Conservation (phyloP, 2,329 filamentous ascomycete genomes). For the Nemania serpens region DNA sequence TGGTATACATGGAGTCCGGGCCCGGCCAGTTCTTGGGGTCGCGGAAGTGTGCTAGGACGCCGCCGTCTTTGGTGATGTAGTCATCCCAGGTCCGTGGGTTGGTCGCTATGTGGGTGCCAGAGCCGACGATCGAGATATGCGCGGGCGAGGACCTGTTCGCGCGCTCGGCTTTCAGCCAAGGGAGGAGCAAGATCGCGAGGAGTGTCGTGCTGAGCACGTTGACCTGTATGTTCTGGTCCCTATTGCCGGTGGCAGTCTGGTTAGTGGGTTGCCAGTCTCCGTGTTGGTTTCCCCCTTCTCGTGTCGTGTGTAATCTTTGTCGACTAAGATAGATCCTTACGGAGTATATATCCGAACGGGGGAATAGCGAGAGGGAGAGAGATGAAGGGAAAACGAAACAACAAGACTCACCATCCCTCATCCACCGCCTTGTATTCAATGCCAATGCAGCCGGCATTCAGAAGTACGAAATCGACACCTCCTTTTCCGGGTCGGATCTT, state of each 20-base stretch:
- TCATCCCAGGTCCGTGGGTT: slow-evolving; percentile 31
- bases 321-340: background rate
- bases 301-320: background rate
- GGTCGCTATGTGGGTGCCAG: slow-evolving; percentile 27
- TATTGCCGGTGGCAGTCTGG: slow-evolving; percentile 32
- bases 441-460: slow-evolving; percentile 37
- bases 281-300: background rate
- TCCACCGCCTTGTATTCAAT: slow-evolving; percentile 30
- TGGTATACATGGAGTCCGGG: slow-evolving; percentile 31
- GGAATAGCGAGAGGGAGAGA: background rate
- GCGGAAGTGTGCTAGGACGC: slow-evolving; percentile 36
- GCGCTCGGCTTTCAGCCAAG: slow-evolving; percentile 45
- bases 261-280: background rate
- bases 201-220: slow-evolving; percentile 62
- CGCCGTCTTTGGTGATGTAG: slow-evolving; percentile 20
- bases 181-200: slow-evolving; percentile 57
- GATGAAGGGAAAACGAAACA: background rate
- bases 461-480: slow-evolving; percentile 34
- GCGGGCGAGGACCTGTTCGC: slow-evolving; percentile 31
- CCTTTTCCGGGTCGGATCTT: slow-evolving; percentile 28
- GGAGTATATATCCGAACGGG: background rate
- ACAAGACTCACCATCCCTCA: slow-evolving; percentile 37
- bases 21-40: slow-evolving; percentile 36
- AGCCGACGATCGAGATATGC: slow-evolving; percentile 36
- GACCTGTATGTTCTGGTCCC: slow-evolving; percentile 59